Evolutionary conservation across 345 rosid species (phyloP).

Genomic region (Brassica carinata): DNA sequence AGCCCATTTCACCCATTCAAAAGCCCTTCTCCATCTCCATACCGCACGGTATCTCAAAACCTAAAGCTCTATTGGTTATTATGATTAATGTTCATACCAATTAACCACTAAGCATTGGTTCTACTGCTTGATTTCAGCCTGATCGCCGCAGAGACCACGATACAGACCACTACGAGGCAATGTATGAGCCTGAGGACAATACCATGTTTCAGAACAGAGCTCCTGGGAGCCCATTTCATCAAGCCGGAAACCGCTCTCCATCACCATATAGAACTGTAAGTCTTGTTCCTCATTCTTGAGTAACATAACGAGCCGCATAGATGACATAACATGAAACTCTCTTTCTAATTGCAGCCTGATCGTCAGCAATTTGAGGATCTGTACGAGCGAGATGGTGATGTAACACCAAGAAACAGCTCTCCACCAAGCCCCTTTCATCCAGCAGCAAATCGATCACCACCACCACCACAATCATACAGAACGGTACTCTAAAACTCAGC

Average conservation of each 20-base stretch:
- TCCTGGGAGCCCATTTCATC: conserved; percentile 34
- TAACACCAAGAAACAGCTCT: conserved; percentile 29
- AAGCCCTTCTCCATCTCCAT: conserved; percentile 42
- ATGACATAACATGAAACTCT: neutral
- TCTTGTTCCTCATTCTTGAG: conserved; percentile 15
- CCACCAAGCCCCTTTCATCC: conserved; percentile 37
- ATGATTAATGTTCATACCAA: neutral
- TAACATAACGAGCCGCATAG: conserved; percentile 1
- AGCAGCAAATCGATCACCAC: conserved; percentile 18
- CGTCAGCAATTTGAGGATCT: conserved; percentile 21
- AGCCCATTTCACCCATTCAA: conserved; percentile 41
- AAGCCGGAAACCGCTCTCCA: conserved; percentile 33
- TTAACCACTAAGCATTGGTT: conserved; percentile 15
- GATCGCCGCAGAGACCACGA: conserved; percentile 30
- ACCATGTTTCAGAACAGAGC: conserved; percentile 22
- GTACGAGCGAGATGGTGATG: conserved; percentile 28
- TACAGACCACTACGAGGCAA: conserved; percentile 25
- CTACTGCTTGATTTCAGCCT: conserved; percentile 28
- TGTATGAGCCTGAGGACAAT: conserved; percentile 36
- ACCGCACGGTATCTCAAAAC: conserved; percentile 30
- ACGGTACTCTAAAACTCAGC: conserved; percentile 8
- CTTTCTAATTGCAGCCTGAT: conserved; percentile 17
- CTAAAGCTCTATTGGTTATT: neutral
- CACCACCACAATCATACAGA: conserved; percentile 20
- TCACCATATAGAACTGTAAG: conserved; percentile 31